Evolutionary conservation across 1,139 yeast genomes (phyloP).

Genomic region (Zygoascus meyerae): DNA sequence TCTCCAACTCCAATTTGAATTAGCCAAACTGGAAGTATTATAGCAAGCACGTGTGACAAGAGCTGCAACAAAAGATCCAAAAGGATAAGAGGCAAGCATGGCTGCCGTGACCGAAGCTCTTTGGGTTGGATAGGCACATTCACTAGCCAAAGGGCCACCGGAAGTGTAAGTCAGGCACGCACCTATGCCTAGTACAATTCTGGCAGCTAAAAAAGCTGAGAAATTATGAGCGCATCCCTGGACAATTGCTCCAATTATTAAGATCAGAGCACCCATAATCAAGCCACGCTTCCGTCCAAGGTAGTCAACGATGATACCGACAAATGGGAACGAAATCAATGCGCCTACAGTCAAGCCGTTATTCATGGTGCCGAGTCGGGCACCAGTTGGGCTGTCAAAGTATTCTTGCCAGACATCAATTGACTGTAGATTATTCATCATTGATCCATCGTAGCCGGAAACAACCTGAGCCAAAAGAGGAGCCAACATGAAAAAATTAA

Average conservation of each 20-base stretch:
- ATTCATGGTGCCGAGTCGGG: constrained; percentile 41
- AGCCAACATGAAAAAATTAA: constrained; percentile 35
- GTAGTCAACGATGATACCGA: constrained; percentile 39
- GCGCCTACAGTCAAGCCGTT: constrained; percentile 52
- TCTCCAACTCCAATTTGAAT: constrained; percentile 40
- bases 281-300: constrained; percentile 45
- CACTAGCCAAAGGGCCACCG: constrained; percentile 41
- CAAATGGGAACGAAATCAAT: constrained; percentile 23
- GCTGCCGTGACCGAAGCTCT: constrained; percentile 43
- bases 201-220: constrained; percentile 43
- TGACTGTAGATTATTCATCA: constrained; percentile 48
- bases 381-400: constrained; percentile 41
- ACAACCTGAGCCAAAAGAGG: constrained; percentile 24
- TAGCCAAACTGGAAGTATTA: constrained; percentile 16
- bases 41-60: constrained; percentile 47
- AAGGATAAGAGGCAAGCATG: constrained; percentile 46
- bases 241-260: constrained; percentile 42
- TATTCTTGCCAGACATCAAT: constrained; percentile 35
- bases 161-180: constrained; percentile 39
- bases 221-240: constrained; percentile 39
- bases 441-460: constrained; percentile 48
- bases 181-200: constrained; percentile 48
- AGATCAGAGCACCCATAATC: constrained; percentile 37
- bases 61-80: constrained; percentile 52
- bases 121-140: constrained; percentile 38